phyloP scores from a whole-genome alignment of 139 green algal genomes.

The Raphidocelis subcapitata region DNA sequence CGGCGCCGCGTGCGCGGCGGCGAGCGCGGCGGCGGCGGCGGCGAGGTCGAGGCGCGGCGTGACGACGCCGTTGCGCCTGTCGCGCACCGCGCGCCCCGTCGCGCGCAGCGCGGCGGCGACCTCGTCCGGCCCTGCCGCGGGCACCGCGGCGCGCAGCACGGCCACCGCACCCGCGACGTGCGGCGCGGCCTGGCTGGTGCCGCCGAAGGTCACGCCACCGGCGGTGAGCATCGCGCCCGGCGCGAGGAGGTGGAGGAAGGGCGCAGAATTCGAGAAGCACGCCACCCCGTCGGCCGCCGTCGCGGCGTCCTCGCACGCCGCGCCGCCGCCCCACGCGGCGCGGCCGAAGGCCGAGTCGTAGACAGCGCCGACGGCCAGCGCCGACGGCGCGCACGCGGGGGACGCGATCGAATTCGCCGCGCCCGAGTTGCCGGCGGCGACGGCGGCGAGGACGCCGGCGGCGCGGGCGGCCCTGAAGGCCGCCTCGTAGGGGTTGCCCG shows the following conservation, averaged over 20 bases:
- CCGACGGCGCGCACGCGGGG: not conserved
- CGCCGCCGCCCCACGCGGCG: not conserved
- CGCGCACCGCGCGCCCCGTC: too few species aligned
- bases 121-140: not conserved
- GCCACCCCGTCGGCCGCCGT: too few species aligned
- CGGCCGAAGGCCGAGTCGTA: not conserved
- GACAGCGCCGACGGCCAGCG: not conserved
- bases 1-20: too few species aligned
- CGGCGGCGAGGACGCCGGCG: not conserved
- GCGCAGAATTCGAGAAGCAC: not conserved
- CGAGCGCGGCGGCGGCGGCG: not conserved
- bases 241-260: not conserved
- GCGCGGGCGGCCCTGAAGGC: not conserved
- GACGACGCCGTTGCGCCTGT: not conserved
- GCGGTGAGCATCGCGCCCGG: not conserved
- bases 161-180: constrained; percentile 3
- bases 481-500: not conserved
- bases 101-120: not conserved
- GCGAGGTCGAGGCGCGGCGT: not conserved
- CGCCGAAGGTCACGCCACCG: not conserved
- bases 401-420: not conserved
- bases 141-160: not conserved
- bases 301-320: not conserved
- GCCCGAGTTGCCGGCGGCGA: not conserved
- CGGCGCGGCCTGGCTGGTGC: constrained; percentile 1